These are phyloP conservation scores for Solanum chaucha DNA, from an alignment of 257 asterid genomes.

Conservation along the genomic window DNA sequence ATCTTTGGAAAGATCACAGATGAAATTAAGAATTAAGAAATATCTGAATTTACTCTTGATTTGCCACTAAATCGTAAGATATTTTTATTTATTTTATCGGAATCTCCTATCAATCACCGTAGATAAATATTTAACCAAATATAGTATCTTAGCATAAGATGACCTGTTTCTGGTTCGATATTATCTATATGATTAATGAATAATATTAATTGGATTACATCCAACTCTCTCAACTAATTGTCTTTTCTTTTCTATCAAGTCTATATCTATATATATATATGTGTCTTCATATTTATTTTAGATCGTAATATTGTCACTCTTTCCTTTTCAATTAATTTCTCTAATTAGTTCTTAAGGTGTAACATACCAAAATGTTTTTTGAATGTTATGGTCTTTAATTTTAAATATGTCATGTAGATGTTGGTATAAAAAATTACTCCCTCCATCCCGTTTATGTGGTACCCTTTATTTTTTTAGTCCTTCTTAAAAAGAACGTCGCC, in stretches of 20 bases:
- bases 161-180: background rate
- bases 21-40: background rate
- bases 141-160: background rate
- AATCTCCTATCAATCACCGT: background rate
- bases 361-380: no score
- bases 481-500: no score
- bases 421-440: background rate
- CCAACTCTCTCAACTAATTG: background rate
- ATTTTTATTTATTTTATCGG: background rate
- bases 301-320: background rate
- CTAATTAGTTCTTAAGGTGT: background rate
- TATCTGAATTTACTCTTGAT: background rate
- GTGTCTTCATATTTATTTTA: background rate
- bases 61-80: background rate
- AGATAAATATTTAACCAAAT: no score
- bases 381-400: background rate
- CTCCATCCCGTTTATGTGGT: background rate
- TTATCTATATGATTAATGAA: background rate
- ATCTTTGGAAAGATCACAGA: background rate
- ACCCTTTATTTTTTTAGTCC: no score
- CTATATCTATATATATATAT: background rate
- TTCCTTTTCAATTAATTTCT: no score
- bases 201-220: background rate
- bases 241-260: background rate
- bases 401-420: background rate